Conservation (phyloP, 2,329 filamentous ascomycete species). For the Graphilbum fragrans region DNA sequence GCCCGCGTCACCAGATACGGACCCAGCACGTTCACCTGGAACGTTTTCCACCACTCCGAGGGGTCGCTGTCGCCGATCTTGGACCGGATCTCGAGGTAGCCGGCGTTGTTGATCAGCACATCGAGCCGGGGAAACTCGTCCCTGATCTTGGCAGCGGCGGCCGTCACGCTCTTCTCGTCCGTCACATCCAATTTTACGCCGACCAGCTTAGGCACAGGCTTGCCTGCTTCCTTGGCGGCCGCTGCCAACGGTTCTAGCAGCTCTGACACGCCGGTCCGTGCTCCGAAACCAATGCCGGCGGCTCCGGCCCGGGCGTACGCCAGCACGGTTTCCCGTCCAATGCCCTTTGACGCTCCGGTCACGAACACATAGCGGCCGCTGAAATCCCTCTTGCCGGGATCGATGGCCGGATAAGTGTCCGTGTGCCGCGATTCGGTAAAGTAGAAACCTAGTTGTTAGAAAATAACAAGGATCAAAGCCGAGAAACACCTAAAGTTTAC, state of each 20-base stretch:
- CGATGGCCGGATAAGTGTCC: conserved; percentile 20
- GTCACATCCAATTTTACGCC: conserved; percentile 21
- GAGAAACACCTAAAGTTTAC: background rate
- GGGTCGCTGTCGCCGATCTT: conserved; percentile 24
- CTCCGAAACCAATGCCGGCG: conserved; percentile 34
- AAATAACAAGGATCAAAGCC: background rate
- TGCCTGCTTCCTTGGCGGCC: conserved; percentile 17
- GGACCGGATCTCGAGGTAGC: conserved; percentile 22
- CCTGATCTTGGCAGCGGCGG: conserved; percentile 19
- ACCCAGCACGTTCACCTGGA: conserved; percentile 39
- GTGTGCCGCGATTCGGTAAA: conserved; percentile 11
- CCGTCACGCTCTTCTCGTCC: conserved; percentile 19
- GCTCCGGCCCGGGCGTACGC: conserved; percentile 37
- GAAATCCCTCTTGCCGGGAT: conserved; percentile 10
- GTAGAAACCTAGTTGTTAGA: background rate
- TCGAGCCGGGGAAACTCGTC: conserved; percentile 22
- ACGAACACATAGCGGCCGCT: conserved; percentile 14
- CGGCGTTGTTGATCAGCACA: conserved; percentile 27
- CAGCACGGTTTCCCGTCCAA: conserved; percentile 17
- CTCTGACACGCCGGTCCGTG: conserved; percentile 32
- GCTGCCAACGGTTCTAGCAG: conserved; percentile 24
- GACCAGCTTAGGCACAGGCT: conserved; percentile 16
- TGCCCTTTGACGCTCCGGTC: conserved; percentile 15
- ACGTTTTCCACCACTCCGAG: conserved; percentile 31
- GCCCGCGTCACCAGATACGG: conserved; percentile 28